Evolutionary conservation across 1,284 basidiomycete genomes (phyloP).

Genomic region (Trichosporon faecale): DNA sequence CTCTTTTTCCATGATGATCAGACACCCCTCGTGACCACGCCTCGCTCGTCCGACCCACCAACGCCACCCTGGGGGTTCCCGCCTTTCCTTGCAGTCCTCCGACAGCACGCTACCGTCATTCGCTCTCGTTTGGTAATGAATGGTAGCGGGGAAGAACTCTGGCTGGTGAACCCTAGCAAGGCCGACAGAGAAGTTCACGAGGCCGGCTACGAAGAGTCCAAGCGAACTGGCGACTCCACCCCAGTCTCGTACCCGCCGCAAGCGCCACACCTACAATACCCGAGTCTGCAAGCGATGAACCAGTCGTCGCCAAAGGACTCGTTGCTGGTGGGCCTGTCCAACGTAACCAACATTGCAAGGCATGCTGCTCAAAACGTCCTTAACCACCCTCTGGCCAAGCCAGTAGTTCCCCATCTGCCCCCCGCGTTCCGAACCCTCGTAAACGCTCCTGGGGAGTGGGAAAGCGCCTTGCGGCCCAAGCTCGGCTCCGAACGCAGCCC

Average conservation of each 20-base stretch:
- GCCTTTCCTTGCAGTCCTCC: constrained; percentile 67
- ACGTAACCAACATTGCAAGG: constrained; percentile 80
- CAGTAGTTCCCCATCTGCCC: constrained; percentile 88
- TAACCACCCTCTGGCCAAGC: constrained; percentile 87
- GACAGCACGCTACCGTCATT: constrained; percentile 70
- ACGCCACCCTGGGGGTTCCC: constrained; percentile 57
- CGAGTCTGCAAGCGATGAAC: constrained; percentile 28
- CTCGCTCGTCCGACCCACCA: constrained; percentile 19
- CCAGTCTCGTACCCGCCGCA: constrained; percentile 55
- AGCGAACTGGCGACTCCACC: constrained; percentile 35
- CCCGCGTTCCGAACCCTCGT: constrained; percentile 85
- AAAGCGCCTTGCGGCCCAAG: constrained; percentile 55
- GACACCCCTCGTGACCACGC: constrained; percentile 55
- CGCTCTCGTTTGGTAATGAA: constrained; percentile 57
- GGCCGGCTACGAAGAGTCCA: constrained; percentile 36
- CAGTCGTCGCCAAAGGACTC: constrained; percentile 41
- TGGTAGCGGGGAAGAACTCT: constrained; percentile 59
- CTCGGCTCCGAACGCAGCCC: constrained; percentile 61
- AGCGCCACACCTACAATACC: constrained; percentile 49
- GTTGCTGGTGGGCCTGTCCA: constrained; percentile 74
- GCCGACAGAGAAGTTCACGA: constrained; percentile 83
- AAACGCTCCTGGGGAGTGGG: constrained; percentile 65
- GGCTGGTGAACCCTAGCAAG: constrained; percentile 85
- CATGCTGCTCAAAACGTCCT: constrained; percentile 87
- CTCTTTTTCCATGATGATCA: constrained; percentile 97